These are phyloP conservation scores for Kodamaea laetipori DNA, from an alignment of 805 yeast genomes.

Conservation along the genomic window DNA sequence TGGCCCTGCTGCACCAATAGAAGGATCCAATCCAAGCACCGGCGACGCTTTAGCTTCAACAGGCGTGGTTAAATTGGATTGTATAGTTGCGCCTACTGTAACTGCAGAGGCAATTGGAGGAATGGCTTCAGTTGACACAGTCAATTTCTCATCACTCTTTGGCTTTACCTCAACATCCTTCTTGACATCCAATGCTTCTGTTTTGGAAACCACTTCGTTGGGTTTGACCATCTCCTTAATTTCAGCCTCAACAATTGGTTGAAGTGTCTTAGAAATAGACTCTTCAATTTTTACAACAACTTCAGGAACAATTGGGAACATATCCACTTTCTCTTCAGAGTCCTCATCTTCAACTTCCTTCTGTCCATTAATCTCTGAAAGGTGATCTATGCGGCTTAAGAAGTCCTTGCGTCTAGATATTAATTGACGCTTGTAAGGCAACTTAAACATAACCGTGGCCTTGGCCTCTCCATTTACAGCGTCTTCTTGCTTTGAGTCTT, in stretches of 20 bases:
- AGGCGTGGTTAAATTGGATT: background rate
- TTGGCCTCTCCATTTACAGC: slow-evolving; percentile 11
- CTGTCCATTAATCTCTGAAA: slow-evolving; percentile 1
- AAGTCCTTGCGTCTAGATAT: slow-evolving; percentile 21
- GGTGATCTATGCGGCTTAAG: slow-evolving; percentile 12
- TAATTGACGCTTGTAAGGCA: slow-evolving; percentile 30
- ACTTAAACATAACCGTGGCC: slow-evolving; percentile 18
- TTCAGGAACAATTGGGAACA: slow-evolving; percentile 30
- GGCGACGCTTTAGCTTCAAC: slow-evolving; percentile 8
- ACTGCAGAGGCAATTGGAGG: slow-evolving; percentile 23
- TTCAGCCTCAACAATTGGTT: slow-evolving; percentile 24
- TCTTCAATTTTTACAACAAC: slow-evolving; percentile 25
- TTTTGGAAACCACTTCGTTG: slow-evolving; percentile 7
- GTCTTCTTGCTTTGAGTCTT: slow-evolving; percentile 10
- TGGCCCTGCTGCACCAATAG: slow-evolving; percentile 13
- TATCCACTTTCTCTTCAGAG: slow-evolving; percentile 12
- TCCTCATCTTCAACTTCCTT: slow-evolving; percentile 5
- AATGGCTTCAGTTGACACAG: slow-evolving; percentile 8
- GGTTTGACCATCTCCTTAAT: slow-evolving; percentile 11
- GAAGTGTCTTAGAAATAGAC: slow-evolving; percentile 24
- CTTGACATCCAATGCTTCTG: slow-evolving; percentile 6
- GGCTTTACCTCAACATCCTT: slow-evolving; percentile 4
- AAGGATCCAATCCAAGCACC: background rate
- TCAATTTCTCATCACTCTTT: background rate
- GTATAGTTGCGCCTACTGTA: slow-evolving; percentile 11